Conservation (phyloP, 2,329 filamentous ascomycete genomes). For the Exophiala mesophila region DNA sequence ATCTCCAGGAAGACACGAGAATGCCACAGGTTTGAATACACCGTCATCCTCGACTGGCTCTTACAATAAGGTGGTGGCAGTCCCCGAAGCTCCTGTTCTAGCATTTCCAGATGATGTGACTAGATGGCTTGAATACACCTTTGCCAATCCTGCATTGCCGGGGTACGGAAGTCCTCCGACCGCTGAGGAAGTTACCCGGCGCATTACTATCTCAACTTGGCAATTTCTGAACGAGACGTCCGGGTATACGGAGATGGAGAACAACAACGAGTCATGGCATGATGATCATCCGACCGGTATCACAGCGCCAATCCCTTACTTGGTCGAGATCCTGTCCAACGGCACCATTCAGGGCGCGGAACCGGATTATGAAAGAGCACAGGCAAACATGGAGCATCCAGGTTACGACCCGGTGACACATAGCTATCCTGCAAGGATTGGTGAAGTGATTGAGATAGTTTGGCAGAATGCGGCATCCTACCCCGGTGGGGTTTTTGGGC, state of each 20-base stretch:
- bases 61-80: not conserved
- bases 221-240: conserved; percentile 26
- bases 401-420: conserved; percentile 39
- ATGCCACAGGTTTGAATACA: not conserved
- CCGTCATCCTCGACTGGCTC: not conserved
- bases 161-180: conserved; percentile 23
- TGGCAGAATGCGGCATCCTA: conserved; percentile 33
- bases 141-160: conserved; percentile 19
- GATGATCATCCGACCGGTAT: conserved; percentile 14
- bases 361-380: conserved; percentile 39
- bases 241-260: conserved; percentile 16
- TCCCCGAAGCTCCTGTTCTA: conserved; percentile 24
- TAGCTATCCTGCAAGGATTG: conserved; percentile 30
- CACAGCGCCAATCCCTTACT: conserved; percentile 36
- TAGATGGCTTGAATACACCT: conserved; percentile 28
- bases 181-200: conserved; percentile 45
- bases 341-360: conserved; percentile 26
- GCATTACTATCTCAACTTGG: conserved; percentile 42
- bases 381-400: conserved; percentile 29
- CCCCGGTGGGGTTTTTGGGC: conserved; percentile 31
- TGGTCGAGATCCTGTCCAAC: conserved; percentile 43
- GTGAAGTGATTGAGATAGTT: conserved; percentile 46
- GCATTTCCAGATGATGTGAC: conserved; percentile 14
- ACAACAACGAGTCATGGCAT: conserved; percentile 32
- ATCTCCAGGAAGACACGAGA: conserved; percentile 17